phyloP scores from a whole-genome alignment of 139 green algal species.

The Deuterostichococcus epilithicus region DNA sequence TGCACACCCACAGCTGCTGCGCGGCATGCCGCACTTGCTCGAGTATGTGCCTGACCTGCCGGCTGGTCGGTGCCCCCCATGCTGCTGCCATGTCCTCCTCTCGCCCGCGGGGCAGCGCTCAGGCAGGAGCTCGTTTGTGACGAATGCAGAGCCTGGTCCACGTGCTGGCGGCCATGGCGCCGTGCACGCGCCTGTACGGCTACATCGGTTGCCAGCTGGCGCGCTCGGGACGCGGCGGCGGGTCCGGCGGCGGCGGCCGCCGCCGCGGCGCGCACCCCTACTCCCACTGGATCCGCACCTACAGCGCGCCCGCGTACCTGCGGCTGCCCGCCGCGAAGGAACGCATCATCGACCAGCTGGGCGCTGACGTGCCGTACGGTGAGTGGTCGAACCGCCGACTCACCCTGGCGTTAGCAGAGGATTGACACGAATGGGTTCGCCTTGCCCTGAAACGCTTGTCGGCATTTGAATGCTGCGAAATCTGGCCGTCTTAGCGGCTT shows the following conservation, averaged over 20 bases:
- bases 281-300: slow-evolving; percentile 62
- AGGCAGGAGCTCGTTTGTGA: background rate
- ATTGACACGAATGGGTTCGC: slow-evolving; percentile 14
- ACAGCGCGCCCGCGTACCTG: slow-evolving; percentile 52
- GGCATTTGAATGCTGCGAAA: background rate
- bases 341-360: slow-evolving; percentile 38
- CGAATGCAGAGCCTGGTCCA: slow-evolving; percentile 39
- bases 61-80: too few species aligned
- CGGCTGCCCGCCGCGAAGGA: slow-evolving; percentile 32
- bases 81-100: too few species aligned
- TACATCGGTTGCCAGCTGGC: slow-evolving; percentile 64
- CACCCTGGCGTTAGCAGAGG: too few species aligned
- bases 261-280: slow-evolving; percentile 30
- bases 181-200: slow-evolving; percentile 71
- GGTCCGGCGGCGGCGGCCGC: background rate
- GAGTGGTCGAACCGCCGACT: too few species aligned
- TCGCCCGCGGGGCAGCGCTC: too few species aligned
- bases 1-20: too few species aligned
- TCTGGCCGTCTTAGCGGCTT: background rate
- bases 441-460: background rate
- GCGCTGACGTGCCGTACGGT: slow-evolving; percentile 20
- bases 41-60: too few species aligned
- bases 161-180: slow-evolving; percentile 67
- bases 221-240: too few species aligned
- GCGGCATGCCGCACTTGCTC: too few species aligned